A percentile compares a stretch with the other conserved stretches of the same genome.
Evolutionary conservation across 768 basidiomycete species (phyloP).

Genomic region (Leccinum boreale): DNA sequence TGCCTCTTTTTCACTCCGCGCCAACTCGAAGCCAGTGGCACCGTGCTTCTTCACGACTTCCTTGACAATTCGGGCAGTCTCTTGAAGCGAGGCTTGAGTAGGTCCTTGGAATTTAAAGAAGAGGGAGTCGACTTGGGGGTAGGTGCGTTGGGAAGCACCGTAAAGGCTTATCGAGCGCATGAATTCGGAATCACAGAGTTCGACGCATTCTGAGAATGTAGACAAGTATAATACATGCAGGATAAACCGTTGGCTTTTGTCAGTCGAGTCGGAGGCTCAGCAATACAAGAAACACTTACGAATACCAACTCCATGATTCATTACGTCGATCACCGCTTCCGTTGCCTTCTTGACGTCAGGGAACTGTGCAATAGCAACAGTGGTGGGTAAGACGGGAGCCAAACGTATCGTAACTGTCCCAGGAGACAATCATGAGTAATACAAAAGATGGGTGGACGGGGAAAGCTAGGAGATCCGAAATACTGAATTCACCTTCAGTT

Average conservation of each 20-base stretch:
- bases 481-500: constrained; percentile 59
- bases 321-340: constrained; percentile 68
- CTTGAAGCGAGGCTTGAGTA: constrained; percentile 52
- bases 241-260: background rate
- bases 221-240: background rate
- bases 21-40: constrained; percentile 64
- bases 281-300: constrained; percentile 44
- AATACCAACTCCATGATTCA: constrained; percentile 70
- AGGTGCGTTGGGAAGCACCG: constrained; percentile 52
- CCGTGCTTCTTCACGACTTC: constrained; percentile 61
- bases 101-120: constrained; percentile 89
- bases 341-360: constrained; percentile 72
- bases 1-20: constrained; percentile 62
- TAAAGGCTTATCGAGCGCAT: constrained; percentile 60
- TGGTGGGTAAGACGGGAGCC: constrained; percentile 77
- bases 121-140: constrained; percentile 63
- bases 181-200: constrained; percentile 71
- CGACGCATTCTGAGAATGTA: constrained; percentile 64
- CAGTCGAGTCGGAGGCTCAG: background rate
- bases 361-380: constrained; percentile 81
- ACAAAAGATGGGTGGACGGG: background rate
- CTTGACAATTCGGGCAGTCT: constrained; percentile 58
- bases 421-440: background rate
- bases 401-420: constrained; percentile 70
- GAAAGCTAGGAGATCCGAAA: background rate